Evolutionary conservation across 2,329 filamentous ascomycete genomes (phyloP).

Genomic region (Monilinia vaccinii-corymbosi): DNA sequence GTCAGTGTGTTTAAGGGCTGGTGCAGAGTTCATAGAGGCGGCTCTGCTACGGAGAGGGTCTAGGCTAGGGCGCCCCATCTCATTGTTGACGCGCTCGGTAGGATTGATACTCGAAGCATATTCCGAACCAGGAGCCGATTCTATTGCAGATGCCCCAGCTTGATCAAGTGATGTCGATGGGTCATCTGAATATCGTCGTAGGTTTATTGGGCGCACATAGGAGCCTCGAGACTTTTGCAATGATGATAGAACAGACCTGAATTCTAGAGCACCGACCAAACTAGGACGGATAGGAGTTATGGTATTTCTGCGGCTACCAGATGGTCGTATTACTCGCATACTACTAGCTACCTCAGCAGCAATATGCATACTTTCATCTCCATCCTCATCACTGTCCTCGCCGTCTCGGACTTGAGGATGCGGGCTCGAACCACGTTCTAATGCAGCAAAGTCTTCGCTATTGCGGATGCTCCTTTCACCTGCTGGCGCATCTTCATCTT

Average conservation of each 20-base stretch:
- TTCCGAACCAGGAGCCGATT: constrained; percentile 32
- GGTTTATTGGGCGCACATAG: constrained; percentile 57
- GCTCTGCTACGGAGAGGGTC: constrained; percentile 21
- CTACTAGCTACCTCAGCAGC: constrained; percentile 82
- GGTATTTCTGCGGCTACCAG: constrained; percentile 57
- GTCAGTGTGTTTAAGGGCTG: constrained; percentile 11
- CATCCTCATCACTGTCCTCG: constrained; percentile 38
- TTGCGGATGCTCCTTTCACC: constrained; percentile 27
- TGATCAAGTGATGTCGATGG: constrained; percentile 13
- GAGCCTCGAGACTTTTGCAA: constrained; percentile 74
- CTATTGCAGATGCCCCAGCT: constrained; percentile 36
- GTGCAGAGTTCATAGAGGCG: constrained; percentile 28
- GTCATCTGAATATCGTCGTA: constrained; percentile 62
- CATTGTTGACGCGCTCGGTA: constrained; percentile 18
- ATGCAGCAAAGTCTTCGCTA: constrained; percentile 26
- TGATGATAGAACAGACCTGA: constrained; percentile 81
- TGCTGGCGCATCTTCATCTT: constrained; percentile 41
- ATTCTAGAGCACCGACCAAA: constrained; percentile 86
- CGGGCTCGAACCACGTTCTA: constrained; percentile 30
- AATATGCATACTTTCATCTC: constrained; percentile 53
- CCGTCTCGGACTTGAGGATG: constrained; percentile 34
- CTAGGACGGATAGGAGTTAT: constrained; percentile 85
- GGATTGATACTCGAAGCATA: constrained; percentile 34
- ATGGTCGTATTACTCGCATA: constrained; percentile 76
- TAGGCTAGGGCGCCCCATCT: constrained; percentile 8